Evolutionary conservation across 208 protist species (phyloP), one percentile per base, ranked within the genome.

Genomic region (Eutreptiella sp.): DNA sequence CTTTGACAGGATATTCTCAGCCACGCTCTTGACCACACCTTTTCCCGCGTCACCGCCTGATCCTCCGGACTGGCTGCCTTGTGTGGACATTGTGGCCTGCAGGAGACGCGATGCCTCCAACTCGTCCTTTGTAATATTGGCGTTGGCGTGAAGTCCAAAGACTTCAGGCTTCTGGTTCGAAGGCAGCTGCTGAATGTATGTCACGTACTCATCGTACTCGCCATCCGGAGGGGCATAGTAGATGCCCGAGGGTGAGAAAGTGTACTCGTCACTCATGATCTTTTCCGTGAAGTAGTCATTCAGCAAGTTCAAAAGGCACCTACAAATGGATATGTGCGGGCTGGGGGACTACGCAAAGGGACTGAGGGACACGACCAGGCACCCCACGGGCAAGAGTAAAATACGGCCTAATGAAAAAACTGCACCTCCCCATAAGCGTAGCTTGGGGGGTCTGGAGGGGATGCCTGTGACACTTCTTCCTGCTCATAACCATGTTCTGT

Each of bases 111-210:
- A 64, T 3, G 87, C 83, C 24, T 94, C 90, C 31, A 84, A 75
- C 72, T 90, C 81, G 54, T 92, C 90, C 66, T 90, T 91, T 14
- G 89, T 94, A 68, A 96, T 96, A 65, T 92, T 84, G 32, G 89
- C 89, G 67, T 95, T 95, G 50, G 90, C 85, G 63, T 95, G 87
- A 38, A 95, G 64, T 2, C 89, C 89, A 69, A 95, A 95, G 36
- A 95, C 83, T 42, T 80, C 80, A 23, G 89, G 89, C 23, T 76
- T 72, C 68, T 93, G 85, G 59, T 85, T 68, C 33, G 71, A 53
- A 1, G 88, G 86, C 14, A 93, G 69, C 7, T 39, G 60, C 52
- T 89, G 73, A 65, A 92, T 86, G 68, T 89, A 90, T 24, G 80
- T 75, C 21, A 94, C 66, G 63, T 92, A 93, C n/a, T 68, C 79